Conservation (phyloP, 225 moss, liverwort and hornwort species). For the Rhytidiadelphus loreus region DNA sequence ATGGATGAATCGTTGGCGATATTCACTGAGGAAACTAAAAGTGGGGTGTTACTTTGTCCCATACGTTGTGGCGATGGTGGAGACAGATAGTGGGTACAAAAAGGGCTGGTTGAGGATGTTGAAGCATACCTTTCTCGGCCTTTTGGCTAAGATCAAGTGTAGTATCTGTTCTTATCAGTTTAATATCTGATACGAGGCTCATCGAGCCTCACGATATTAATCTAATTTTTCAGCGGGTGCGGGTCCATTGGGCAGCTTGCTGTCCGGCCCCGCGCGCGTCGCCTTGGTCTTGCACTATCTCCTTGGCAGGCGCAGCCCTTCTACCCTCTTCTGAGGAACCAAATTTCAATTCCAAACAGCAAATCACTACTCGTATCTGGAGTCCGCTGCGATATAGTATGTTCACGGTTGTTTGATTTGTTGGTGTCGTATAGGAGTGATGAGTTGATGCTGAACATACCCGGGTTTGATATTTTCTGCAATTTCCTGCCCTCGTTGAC, state of each 20-base stretch:
- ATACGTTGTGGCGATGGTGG: neutral
- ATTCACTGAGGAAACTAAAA: neutral
- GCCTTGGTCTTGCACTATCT: neutral
- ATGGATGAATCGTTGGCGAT: neutral
- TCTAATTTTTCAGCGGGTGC: slow-evolving; percentile 27
- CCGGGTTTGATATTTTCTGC: neutral
- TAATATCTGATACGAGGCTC: slow-evolving; percentile 57
- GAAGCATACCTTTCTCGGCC: slow-evolving; percentile 34
- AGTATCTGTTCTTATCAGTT: slow-evolving; percentile 77
- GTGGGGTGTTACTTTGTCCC: neutral
- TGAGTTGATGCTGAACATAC: neutral
- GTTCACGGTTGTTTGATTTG: neutral
- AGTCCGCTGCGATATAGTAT: no score
- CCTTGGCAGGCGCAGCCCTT: neutral
- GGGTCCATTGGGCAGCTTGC: neutral
- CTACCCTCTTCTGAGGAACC: neutral
- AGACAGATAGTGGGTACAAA: neutral
- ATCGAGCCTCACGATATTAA: slow-evolving; percentile 52
- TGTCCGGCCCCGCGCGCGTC: neutral
- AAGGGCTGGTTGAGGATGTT: neutral
- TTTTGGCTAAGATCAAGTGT: slow-evolving; percentile 73
- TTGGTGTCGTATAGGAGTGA: no score
- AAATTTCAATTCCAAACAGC: neutral
- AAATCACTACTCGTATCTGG: neutral
- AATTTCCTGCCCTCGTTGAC: no score